phyloP scores from a whole-genome alignment of 2,329 filamentous ascomycete genomes.

The Coniosporium tulheliwenetii region DNA sequence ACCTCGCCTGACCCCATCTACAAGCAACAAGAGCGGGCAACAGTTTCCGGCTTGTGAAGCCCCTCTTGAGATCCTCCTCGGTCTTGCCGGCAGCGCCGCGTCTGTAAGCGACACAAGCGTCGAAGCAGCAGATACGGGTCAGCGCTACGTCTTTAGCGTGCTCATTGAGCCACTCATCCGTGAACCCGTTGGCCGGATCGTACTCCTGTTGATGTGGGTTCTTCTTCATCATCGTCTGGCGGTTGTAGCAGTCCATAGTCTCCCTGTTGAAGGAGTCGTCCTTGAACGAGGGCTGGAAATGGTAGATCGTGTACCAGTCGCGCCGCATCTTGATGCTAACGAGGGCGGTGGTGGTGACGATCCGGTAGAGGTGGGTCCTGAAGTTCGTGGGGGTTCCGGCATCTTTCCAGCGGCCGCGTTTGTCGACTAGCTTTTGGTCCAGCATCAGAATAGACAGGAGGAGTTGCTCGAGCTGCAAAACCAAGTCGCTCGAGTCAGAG shows the following conservation, averaged over 20 bases:
- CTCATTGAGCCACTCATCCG: neutral
- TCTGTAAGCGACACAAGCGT: neutral
- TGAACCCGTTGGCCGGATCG: slow-evolving; percentile 4
- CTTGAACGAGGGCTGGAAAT: slow-evolving; percentile 15
- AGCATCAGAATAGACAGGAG: neutral
- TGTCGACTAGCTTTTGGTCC: neutral
- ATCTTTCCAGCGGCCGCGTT: neutral
- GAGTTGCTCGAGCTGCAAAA: neutral
- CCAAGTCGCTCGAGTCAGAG: slow-evolving; percentile 1
- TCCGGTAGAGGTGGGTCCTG: slow-evolving; percentile 2
- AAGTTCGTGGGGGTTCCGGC: neutral
- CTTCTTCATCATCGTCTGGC: slow-evolving; percentile 7
- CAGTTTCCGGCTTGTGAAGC: neutral
- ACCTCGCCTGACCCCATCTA: neutral
- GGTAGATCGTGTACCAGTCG: slow-evolving; percentile 10
- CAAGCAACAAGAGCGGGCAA: neutral
- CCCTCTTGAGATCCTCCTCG: neutral
- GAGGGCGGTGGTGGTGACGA: slow-evolving; percentile 8
- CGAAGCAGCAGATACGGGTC: neutral
- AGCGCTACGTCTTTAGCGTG: neutral
- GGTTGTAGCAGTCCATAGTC: slow-evolving; percentile 13
- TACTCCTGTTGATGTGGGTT: slow-evolving; percentile 1
- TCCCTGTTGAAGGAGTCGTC: slow-evolving; percentile 13
- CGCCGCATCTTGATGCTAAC: slow-evolving; percentile 10
- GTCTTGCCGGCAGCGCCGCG: neutral